A percentile compares a stretch with the other conserved stretches of the same genome.
These are phyloP conservation scores for Blepharisma stoltei DNA, from an alignment of 73 alveolate species.

Conservation along the genomic window DNA sequence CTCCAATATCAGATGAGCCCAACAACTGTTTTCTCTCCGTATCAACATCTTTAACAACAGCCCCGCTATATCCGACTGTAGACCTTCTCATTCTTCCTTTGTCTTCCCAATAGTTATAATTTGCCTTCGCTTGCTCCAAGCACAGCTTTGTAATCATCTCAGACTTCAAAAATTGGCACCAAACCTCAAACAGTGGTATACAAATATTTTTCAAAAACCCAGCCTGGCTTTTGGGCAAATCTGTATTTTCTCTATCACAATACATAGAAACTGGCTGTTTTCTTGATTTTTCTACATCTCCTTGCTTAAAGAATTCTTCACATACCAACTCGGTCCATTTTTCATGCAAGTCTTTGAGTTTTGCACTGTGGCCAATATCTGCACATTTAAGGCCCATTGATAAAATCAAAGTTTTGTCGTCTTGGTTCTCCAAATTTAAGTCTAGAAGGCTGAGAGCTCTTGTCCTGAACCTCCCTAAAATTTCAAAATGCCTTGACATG, in stretches of 20 bases:
- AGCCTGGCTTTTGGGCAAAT: slow-evolving; percentile 21
- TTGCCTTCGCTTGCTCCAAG: neutral
- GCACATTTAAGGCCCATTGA: slow-evolving; percentile 17
- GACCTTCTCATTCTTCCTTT: neutral
- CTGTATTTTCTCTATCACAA: slow-evolving; percentile 25
- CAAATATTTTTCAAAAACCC: slow-evolving; percentile 31
- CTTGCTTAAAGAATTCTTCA: slow-evolving; percentile 29
- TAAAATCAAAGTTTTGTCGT: neutral
- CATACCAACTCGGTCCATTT: neutral
- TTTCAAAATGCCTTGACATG: slow-evolving; percentile 26
- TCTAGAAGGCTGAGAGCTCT: neutral
- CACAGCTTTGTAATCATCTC: neutral
- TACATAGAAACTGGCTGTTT: slow-evolving; percentile 5
- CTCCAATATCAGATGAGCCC: too few relatives aligned
- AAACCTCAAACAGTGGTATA: slow-evolving; percentile 10
- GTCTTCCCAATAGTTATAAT: neutral
- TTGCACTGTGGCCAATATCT: slow-evolving; percentile 30
- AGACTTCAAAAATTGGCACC: slow-evolving; percentile 4
- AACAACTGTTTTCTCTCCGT: too few relatives aligned
- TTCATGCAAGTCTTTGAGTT: neutral
- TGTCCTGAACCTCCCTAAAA: slow-evolving; percentile 13
- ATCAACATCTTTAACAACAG: too few relatives aligned
- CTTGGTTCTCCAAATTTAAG: neutral
- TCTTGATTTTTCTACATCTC: slow-evolving; percentile 17
- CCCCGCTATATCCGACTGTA: too few relatives aligned